Percentiles rank a stretch among this genome's conserved stretches.
Conservation (phyloP, 805 yeast genomes). For the Metschnikowia vanudenii region DNA sequence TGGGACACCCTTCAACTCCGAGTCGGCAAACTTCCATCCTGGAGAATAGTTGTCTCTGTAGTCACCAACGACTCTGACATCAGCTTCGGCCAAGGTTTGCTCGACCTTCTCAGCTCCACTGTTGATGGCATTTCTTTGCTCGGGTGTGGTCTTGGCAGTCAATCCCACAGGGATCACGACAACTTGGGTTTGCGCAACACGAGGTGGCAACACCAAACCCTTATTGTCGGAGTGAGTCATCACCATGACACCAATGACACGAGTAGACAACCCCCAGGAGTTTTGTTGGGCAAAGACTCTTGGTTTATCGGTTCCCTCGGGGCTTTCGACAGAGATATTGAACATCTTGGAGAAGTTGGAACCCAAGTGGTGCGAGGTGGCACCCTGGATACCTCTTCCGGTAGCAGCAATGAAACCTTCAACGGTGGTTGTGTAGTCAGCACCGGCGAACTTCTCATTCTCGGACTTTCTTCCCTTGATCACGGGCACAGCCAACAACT, state of each 20-base stretch:
- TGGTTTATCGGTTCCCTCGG: conserved; percentile 84
- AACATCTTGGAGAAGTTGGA: conserved; percentile 99
- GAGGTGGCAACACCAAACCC: conserved; percentile 96
- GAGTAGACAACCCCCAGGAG: conserved; percentile 98
- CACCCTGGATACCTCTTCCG: conserved; percentile 99
- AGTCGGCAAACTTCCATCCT: conserved; percentile 98
- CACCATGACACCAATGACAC: conserved; percentile 98
- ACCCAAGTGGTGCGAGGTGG: conserved; percentile 96
- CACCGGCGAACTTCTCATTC: conserved; percentile 98
- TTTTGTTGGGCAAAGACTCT: conserved; percentile 90
- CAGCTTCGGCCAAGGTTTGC: conserved; percentile 53
- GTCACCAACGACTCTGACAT: conserved; percentile 78
- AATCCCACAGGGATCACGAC: conserved; percentile 95
- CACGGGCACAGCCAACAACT: conserved; percentile 95
- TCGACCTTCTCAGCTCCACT: conserved; percentile 73
- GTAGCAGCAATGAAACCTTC: conserved; percentile 98
- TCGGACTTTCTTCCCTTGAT: conserved; percentile 93
- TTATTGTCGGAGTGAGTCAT: conserved; percentile 98
- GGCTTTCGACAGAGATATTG: conserved; percentile 92
- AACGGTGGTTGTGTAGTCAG: conserved; percentile 89
- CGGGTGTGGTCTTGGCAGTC: conserved; percentile 80
- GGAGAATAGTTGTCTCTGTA: conserved; percentile 93
- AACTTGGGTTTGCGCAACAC: conserved; percentile 90
- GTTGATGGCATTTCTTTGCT: conserved; percentile 66
- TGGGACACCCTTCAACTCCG: conserved; percentile 96